Evolutionary conservation across 345 rosid species (phyloP).

Genomic region (Lepidium aucheri): DNA sequence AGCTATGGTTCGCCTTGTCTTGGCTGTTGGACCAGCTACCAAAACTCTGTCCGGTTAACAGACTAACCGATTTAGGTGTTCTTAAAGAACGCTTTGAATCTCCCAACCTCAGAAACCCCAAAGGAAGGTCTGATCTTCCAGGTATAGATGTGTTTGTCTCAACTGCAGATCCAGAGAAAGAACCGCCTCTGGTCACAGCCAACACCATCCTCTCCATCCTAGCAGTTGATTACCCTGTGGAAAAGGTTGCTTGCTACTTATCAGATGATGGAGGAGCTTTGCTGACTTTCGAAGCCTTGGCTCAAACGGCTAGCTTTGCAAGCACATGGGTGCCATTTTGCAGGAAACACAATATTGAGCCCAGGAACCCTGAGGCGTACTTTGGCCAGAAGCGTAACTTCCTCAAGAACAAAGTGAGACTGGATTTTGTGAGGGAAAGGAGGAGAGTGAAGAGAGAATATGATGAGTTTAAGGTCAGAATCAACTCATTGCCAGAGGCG

Average conservation of each 20-base stretch:
- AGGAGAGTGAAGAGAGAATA: constrained; percentile 79
- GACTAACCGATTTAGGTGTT: constrained; percentile 58
- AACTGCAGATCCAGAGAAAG: constrained; percentile 79
- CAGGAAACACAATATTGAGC: constrained; percentile 59
- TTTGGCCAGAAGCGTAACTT: constrained; percentile 67
- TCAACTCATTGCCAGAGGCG: constrained; percentile 61
- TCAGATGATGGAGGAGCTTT: constrained; percentile 78
- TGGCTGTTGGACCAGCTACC: constrained; percentile 78
- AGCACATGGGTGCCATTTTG: constrained; percentile 79
- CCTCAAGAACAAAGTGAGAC: constrained; percentile 63
- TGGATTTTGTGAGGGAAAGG: constrained; percentile 72
- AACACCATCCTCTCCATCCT: constrained; percentile 68
- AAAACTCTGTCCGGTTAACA: constrained; percentile 72
- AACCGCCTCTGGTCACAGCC: constrained; percentile 75
- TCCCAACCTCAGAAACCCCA: constrained; percentile 66
- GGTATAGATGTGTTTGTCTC: constrained; percentile 74
- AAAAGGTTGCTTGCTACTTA: constrained; percentile 66
- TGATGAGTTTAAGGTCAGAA: constrained; percentile 77
- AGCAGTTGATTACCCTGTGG: constrained; percentile 76
- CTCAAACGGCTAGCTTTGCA: constrained; percentile 72
- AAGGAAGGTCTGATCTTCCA: constrained; percentile 72
- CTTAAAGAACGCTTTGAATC: constrained; percentile 60
- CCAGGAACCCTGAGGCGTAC: constrained; percentile 73
- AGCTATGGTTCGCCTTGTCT: constrained; percentile 77
- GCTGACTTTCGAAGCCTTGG: constrained; percentile 67